Percentiles rank a stretch among this genome's conserved stretches.
These are phyloP conservation scores for Tolypocladium inflatum DNA, from an alignment of 2,329 filamentous ascomycete genomes.

Conservation along the genomic window DNA sequence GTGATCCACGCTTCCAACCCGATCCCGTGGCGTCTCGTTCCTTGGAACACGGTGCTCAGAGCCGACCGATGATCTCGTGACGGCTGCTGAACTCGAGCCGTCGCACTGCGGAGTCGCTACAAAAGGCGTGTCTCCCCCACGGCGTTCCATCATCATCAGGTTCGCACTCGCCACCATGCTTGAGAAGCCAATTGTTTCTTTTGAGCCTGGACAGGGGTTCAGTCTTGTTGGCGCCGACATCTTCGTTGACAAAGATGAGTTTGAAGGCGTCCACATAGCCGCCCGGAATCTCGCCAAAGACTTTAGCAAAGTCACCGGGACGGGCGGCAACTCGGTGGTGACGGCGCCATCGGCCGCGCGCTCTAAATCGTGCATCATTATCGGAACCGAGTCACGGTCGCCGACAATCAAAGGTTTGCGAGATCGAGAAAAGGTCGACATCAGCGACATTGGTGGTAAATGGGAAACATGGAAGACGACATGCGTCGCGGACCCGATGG, in stretches of 20 bases:
- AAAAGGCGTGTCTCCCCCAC: background rate
- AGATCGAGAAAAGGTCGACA: slow-evolving; percentile 10
- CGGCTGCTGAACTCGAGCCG: background rate
- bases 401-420: slow-evolving; percentile 8
- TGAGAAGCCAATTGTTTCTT: slow-evolving; percentile 15
- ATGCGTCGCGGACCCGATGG: slow-evolving; percentile 35
- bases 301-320: slow-evolving; percentile 14
- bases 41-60: background rate
- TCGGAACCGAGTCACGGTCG: slow-evolving; percentile 12
- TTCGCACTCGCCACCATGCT: slow-evolving; percentile 10
- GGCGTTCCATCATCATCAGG: background rate
- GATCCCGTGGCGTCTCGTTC: background rate
- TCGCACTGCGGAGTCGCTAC: background rate
- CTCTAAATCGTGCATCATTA: slow-evolving; percentile 11
- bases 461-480: slow-evolving; percentile 47
- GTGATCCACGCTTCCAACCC: background rate
- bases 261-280: slow-evolving; percentile 22
- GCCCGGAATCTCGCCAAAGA: slow-evolving; percentile 19
- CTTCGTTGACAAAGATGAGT: slow-evolving; percentile 18
- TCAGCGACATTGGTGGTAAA: slow-evolving; percentile 24
- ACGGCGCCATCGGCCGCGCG: background rate
- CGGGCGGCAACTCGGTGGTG: slow-evolving; percentile 4
- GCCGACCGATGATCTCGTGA: background rate
- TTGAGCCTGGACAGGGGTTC: slow-evolving; percentile 12
- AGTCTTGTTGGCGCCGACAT: slow-evolving; percentile 19